Conservation (phyloP, 1,284 basidiomycete genomes). For the Clitocybe nebularis region DNA sequence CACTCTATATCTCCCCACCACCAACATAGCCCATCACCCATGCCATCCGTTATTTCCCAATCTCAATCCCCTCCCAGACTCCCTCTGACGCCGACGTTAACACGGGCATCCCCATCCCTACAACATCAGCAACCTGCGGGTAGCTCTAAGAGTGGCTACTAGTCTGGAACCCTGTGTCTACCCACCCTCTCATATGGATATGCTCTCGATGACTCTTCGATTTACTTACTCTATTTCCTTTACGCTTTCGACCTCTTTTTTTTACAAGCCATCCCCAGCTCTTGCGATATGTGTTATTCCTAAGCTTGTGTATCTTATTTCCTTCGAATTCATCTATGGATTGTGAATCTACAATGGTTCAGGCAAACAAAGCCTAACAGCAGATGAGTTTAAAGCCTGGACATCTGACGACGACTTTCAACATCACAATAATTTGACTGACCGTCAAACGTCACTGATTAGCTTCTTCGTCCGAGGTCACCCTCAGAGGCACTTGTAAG, state of each 20-base stretch:
- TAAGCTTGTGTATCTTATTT: slow-evolving; percentile 1
- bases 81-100: slow-evolving; percentile 49
- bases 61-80: slow-evolving; percentile 54
- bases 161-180: slow-evolving; percentile 10
- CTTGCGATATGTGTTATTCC: neutral
- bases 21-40: slow-evolving; percentile 49
- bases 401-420: too few species aligned
- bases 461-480: too few species aligned
- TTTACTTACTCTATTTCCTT: slow-evolving; percentile 1
- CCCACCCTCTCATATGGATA: neutral
- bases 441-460: too few species aligned
- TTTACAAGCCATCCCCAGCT: too few species aligned
- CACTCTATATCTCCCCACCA: slow-evolving; percentile 52
- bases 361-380: too few species aligned
- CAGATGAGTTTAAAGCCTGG: too few species aligned
- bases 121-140: slow-evolving; percentile 54
- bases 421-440: too few species aligned
- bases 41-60: slow-evolving; percentile 39
- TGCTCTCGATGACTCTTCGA: too few species aligned
- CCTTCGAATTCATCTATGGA: too few species aligned
- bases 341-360: too few species aligned
- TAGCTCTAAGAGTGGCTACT: slow-evolving; percentile 40
- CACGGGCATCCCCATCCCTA: slow-evolving; percentile 57
- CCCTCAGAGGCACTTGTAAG: too few species aligned
- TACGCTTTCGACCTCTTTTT: neutral